Percentiles rank a stretch among this genome's conserved stretches.
phyloP scores from a whole-genome alignment of 257 asterid genomes.

The Eustoma russellianum region DNA sequence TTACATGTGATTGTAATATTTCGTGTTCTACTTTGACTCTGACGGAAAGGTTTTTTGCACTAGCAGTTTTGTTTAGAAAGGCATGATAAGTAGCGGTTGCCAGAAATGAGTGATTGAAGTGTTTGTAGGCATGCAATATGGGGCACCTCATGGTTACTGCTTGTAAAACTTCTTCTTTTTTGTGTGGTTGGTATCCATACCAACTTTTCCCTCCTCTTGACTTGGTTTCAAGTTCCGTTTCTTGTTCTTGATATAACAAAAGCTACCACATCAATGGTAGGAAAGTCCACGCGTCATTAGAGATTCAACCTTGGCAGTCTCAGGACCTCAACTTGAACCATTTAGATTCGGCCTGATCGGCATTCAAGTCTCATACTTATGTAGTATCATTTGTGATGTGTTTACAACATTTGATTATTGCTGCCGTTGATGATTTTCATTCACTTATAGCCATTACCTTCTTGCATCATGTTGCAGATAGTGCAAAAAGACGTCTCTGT shows the following conservation, averaged over 20 bases:
- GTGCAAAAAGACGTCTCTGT: slow-evolving; percentile 49
- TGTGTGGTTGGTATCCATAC: too few species aligned
- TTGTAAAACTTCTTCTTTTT: too few species aligned
- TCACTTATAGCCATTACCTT: not conserved
- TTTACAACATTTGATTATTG: not conserved
- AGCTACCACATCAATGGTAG: too few species aligned
- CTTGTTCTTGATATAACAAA: too few species aligned
- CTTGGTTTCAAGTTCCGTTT: too few species aligned
- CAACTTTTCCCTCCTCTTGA: too few species aligned
- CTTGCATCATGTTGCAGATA: slow-evolving; percentile 41
- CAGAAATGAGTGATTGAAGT: too few species aligned
- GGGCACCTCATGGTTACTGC: too few species aligned
- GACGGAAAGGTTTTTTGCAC: not conserved
- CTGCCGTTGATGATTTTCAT: not conserved
- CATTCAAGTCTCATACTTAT: not conserved
- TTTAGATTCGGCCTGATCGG: not conserved
- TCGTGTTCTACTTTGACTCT: not conserved
- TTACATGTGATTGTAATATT: not conserved
- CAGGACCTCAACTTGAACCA: not conserved
- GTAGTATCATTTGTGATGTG: not conserved
- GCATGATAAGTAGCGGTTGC: not conserved
- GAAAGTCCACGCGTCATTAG: too few species aligned
- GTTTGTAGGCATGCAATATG: too few species aligned
- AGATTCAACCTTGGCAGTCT: too few species aligned
- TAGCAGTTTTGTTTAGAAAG: not conserved